A percentile compares a stretch with the other conserved stretches of the same genome.
Conservation (phyloP, 2,329 filamentous ascomycete species). For the Ophiostoma quercus region DNA sequence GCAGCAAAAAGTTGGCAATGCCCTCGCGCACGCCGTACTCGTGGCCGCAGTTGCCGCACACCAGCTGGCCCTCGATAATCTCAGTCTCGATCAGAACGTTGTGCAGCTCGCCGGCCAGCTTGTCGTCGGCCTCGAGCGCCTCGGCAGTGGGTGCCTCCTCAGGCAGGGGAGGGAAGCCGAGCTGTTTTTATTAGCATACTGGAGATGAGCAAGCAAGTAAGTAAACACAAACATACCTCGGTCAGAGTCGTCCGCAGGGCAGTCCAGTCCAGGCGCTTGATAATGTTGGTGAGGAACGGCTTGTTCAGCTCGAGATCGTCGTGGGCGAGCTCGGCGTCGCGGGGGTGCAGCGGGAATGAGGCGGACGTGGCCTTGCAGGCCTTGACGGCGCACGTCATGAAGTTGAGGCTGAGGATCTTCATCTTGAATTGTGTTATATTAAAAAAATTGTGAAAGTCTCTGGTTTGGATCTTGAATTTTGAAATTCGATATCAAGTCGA, state of each 20-base stretch:
- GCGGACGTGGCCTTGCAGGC: slow-evolving; percentile 75
- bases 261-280: slow-evolving; percentile 84
- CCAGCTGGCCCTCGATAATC: slow-evolving; percentile 80
- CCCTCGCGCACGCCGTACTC: slow-evolving; percentile 94
- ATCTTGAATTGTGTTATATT: slow-evolving; percentile 44
- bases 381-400: slow-evolving; percentile 93
- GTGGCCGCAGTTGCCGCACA: slow-evolving; percentile 86
- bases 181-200: slow-evolving; percentile 42
- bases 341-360: slow-evolving; percentile 87
- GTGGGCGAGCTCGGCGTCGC: slow-evolving; percentile 83
- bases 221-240: slow-evolving; percentile 52
- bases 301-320: slow-evolving; percentile 77
- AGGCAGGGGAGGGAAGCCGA: slow-evolving; percentile 72
- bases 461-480: background rate
- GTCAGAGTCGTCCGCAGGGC: slow-evolving; percentile 68
- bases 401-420: slow-evolving; percentile 95
- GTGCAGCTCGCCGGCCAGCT: slow-evolving; percentile 72
- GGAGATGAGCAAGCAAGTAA: background rate
- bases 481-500: background rate
- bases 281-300: slow-evolving; percentile 73
- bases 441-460: background rate
- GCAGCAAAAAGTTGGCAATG: slow-evolving; percentile 91
- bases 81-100: slow-evolving; percentile 81
- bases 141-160: slow-evolving; percentile 57
- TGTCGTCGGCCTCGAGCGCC: slow-evolving; percentile 59